phyloP scores from a whole-genome alignment of 352 stramenopile genomes.

The Phytophthora pini region DNA sequence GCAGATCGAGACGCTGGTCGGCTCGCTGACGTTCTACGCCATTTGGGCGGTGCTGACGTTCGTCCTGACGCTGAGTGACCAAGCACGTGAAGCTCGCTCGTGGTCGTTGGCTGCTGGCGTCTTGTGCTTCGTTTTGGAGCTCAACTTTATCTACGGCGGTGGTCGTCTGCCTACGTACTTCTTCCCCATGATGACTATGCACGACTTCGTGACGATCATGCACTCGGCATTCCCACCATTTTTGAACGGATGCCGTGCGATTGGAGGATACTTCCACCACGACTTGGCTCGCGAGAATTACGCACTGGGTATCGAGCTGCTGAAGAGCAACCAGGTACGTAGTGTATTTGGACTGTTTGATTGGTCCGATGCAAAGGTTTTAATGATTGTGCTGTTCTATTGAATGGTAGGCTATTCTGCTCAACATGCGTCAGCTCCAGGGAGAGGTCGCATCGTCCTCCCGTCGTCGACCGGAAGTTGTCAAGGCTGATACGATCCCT shows the following conservation, averaged over 20 bases:
- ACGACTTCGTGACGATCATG: slow-evolving; percentile 93
- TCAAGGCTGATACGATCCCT: slow-evolving; percentile 62
- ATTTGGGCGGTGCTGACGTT: slow-evolving; percentile 96
- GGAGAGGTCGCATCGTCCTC: slow-evolving; percentile 72
- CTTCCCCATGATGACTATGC: slow-evolving; percentile 88
- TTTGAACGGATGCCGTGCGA: slow-evolving; percentile 96
- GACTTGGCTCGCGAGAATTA: slow-evolving; percentile 80
- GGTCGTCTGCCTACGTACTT: slow-evolving; percentile 58
- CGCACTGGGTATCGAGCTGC: slow-evolving; percentile 69
- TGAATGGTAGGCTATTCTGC: slow-evolving; percentile 62
- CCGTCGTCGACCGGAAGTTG: slow-evolving; percentile 52
- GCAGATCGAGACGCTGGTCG: slow-evolving; percentile 91
- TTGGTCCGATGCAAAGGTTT: not conserved
- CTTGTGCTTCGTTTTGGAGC: slow-evolving; percentile 94
- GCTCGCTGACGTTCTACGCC: slow-evolving; percentile 95
- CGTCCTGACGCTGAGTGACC: slow-evolving; percentile 94
- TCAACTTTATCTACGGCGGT: slow-evolving; percentile 89
- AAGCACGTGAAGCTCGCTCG: slow-evolving; percentile 85
- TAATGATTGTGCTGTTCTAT: slow-evolving; percentile 7
- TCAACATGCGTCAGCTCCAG: slow-evolving; percentile 82
- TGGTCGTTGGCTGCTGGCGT: slow-evolving; percentile 95
- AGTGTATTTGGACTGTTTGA: not conserved
- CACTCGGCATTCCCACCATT: slow-evolving; percentile 95
- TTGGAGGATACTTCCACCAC: slow-evolving; percentile 92
- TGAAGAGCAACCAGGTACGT: slow-evolving; percentile 82